Conservation (phyloP, 2,329 filamentous ascomycete species). For the Anisogramma anomala region DNA sequence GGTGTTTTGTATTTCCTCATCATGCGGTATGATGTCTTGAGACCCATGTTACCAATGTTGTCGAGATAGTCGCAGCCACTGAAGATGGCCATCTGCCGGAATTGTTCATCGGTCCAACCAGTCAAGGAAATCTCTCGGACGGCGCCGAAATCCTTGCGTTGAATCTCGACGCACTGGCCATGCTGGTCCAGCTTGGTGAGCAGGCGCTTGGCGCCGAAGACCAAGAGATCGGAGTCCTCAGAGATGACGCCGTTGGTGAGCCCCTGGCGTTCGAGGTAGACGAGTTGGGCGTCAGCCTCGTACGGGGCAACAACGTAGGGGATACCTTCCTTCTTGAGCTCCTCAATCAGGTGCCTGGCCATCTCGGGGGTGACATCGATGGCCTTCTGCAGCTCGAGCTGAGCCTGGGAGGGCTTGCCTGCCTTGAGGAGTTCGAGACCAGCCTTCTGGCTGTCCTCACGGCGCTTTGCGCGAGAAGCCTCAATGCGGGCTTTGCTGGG, state of each 20-base stretch:
- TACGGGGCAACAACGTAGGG: conserved; percentile 92
- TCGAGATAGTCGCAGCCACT: conserved; percentile 95
- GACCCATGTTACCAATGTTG: conserved; percentile 70
- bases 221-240: conserved; percentile 90
- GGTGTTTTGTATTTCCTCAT: conserved; percentile 82
- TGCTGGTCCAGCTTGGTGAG: conserved; percentile 92
- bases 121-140: conserved; percentile 80
- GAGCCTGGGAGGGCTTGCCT: conserved; percentile 69
- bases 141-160: conserved; percentile 75
- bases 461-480: conserved; percentile 57
- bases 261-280: conserved; percentile 80
- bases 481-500: conserved; percentile 90
- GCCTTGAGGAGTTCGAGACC: conserved; percentile 72
- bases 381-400: conserved; percentile 82
- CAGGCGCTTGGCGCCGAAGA: conserved; percentile 84
- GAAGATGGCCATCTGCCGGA: conserved; percentile 89
- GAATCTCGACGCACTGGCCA: conserved; percentile 85
- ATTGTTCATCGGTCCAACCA: conserved; percentile 85
- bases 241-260: conserved; percentile 81
- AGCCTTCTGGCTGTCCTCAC: conserved; percentile 63
- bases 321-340: conserved; percentile 68
- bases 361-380: conserved; percentile 94
- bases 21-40: conserved; percentile 88
- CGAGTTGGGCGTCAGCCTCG: conserved; percentile 93
- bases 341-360: conserved; percentile 83